These are phyloP conservation scores for Vitrella brassicaformis DNA, from an alignment of 73 alveolate species.

Conservation along the genomic window DNA sequence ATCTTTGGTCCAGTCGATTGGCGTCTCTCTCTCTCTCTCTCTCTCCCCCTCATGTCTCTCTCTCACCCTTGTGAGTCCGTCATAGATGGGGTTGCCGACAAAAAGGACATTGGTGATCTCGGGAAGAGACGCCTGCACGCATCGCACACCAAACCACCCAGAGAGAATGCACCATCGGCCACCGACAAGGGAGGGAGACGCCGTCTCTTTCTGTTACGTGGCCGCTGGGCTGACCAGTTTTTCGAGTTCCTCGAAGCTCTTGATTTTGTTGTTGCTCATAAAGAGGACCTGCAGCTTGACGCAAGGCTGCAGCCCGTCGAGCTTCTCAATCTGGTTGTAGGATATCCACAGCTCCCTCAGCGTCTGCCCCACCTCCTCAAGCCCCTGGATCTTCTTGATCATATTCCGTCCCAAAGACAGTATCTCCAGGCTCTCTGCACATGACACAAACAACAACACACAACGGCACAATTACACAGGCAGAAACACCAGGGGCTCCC, in stretches of 20 bases:
- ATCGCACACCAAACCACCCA: too few species aligned
- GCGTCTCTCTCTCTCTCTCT: background rate
- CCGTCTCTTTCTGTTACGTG: background rate
- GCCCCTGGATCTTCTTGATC: conserved; percentile 88
- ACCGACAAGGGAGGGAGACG: background rate
- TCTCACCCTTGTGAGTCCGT: background rate
- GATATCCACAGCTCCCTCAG: conserved; percentile 88
- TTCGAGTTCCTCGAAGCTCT: background rate
- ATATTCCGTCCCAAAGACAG: conserved; percentile 90
- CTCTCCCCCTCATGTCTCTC: background rate
- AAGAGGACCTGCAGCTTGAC: conserved; percentile 20
- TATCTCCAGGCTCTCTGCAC: conserved; percentile 56
- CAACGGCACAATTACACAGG: too few species aligned
- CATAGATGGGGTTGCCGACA: conserved; percentile 35
- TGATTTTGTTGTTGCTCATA: conserved; percentile 40
- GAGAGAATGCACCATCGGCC: too few species aligned
- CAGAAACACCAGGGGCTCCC: too few species aligned
- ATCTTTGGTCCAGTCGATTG: background rate
- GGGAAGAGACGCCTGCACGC: background rate
- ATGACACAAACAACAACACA: too few species aligned
- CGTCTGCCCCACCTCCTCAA: conserved; percentile 91
- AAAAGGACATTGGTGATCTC: conserved; percentile 20
- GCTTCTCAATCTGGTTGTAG: conserved; percentile 82
- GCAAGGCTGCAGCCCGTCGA: conserved; percentile 95
- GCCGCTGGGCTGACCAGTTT: background rate